These are phyloP conservation scores for Colletotrichum neosansevieriae DNA, from an alignment of 2,329 filamentous ascomycete species.

Conservation along the genomic window DNA sequence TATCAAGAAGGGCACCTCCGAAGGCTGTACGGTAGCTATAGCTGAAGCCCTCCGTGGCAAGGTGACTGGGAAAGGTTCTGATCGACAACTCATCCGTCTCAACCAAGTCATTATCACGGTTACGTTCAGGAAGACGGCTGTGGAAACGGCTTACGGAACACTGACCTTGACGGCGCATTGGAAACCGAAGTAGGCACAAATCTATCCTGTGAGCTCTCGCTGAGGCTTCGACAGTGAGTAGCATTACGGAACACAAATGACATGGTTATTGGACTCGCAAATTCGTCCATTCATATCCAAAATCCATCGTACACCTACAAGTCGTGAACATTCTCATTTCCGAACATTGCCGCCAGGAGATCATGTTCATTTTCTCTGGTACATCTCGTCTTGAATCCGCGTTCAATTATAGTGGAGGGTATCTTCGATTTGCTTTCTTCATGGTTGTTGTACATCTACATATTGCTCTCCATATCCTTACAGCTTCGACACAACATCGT, in stretches of 20 bases:
- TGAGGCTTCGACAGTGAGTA: no score
- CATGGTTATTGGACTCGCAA: no score
- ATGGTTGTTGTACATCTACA: slow-evolving; percentile 15
- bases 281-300: no score
- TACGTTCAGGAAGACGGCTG: neutral
- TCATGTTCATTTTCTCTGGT: no score
- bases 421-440: slow-evolving; percentile 10
- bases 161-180: neutral
- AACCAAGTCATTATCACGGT: neutral
- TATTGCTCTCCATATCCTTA: slow-evolving; percentile 9
- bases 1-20: neutral
- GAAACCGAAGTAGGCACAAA: neutral
- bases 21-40: neutral
- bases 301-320: no score
- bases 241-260: no score
- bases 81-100: neutral
- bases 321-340: no score
- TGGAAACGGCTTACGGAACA: neutral
- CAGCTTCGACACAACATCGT: slow-evolving; percentile 65
- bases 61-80: neutral
- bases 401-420: neutral
- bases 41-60: neutral
- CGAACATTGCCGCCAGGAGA: no score
- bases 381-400: no score
- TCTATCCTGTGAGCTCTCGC: no score